Base-by-base conservation (phyloP, 1,139 yeast genomes). In the Magnusiomyces sp. region DNA sequence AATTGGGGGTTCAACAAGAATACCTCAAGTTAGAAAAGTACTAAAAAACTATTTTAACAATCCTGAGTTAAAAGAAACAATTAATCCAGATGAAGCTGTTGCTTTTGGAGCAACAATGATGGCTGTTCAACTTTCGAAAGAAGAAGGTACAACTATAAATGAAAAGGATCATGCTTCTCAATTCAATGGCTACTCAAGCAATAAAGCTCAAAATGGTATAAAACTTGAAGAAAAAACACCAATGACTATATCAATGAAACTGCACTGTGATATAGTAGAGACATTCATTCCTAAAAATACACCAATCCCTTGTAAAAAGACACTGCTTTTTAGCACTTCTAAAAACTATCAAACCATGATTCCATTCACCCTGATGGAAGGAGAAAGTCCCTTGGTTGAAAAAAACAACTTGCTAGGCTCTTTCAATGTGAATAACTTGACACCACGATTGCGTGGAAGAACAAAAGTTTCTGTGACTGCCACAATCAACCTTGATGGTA, bases 1-100 rank as follows among this genome's bases (percentile, higher is more conserved):
- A 61, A 98, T 92, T 62, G 99, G 99, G 80, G 99, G 99, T 83
- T 92, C 90, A 98, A 85, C 97, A 57, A 87, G 99, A 79, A 92
- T 92, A 98, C 99, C 99, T 74, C 92, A 92, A 83, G 97, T 92
- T 68, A 77, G 88, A 58, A 96, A 89, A 70, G 90, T 97, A 64
- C 98, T 92, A 70, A 90, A 89, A 77, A 71, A 79, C 58, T 77
- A 92, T 64, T 92, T 92, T 72, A 94, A 94, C 70, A 87, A 81
- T 73, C 96, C 92, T 68, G 97, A 98, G 67, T 87, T 95, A 60
- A 94, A 92, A 81, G 49, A 46, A 43, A 90, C 96, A 61, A 97
- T 92, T 68, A 92, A 92, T 85, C 99, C 99, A 64, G 99, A 92
- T 73, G 98, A 92, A 78, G 99, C 99, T 58, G 99, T 92, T 62